Percentiles rank a stretch among this genome's conserved stretches.
phyloP scores from a whole-genome alignment of 768 basidiomycete genomes.

The Cystobasidium onofrii region DNA sequence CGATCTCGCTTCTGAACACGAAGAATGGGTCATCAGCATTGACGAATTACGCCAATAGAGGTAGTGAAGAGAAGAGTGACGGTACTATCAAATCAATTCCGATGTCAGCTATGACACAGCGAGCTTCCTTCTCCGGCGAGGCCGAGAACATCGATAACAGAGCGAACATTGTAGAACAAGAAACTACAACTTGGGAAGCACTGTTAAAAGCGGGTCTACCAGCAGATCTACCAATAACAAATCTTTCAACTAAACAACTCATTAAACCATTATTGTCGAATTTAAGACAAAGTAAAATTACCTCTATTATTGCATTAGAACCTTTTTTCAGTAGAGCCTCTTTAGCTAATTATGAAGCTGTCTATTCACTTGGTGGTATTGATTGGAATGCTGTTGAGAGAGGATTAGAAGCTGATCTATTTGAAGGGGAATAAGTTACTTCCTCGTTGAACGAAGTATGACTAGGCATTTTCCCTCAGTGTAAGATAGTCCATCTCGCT shows the following conservation, averaged over 20 bases:
- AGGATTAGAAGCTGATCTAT: slow-evolving; percentile 75
- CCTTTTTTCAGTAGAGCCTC: slow-evolving; percentile 86
- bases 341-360: slow-evolving; percentile 77
- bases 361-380: slow-evolving; percentile 63
- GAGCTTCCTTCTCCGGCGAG: not conserved
- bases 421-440: slow-evolving; percentile 52
- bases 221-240: not conserved
- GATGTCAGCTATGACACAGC: not conserved
- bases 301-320: slow-evolving; percentile 74
- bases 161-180: not conserved
- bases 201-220: not conserved
- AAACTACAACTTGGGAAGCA: not conserved
- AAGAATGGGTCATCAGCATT: not conserved
- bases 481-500: no score
- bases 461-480: no score
- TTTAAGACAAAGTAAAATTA: slow-evolving; percentile 55
- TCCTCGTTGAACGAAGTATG: no score
- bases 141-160: not conserved
- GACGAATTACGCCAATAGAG: not conserved
- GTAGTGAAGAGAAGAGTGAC: not conserved
- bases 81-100: not conserved
- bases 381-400: slow-evolving; percentile 86
- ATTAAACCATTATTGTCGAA: not conserved
- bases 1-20: not conserved
- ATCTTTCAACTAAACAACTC: not conserved